Base-by-base conservation (phyloP, 768 basidiomycete species). In the Crassisporium funariophilum region DNA sequence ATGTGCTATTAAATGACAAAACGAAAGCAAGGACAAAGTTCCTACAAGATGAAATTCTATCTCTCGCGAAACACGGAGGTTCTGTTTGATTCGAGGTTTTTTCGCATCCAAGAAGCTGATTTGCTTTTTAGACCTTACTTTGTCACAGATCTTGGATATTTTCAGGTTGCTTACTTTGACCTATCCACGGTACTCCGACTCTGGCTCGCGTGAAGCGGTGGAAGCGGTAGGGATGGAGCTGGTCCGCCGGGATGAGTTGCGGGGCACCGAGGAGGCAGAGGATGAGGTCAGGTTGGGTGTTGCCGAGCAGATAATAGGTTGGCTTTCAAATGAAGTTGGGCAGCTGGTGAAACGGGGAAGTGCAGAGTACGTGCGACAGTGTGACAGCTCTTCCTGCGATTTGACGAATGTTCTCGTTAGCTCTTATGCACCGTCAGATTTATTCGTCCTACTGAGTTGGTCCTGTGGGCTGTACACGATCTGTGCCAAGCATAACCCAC, bases 161-260 rank as follows among this genome's bases (percentile, higher is more conserved):
- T 86, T 94, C 64, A 74, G 75, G 47, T 70, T 93, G 4, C 67
- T 94, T 39, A 86, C 84, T 1, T 68, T 81, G 41, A 92, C 88
- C 0, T 88, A 91, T 64, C 82, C 88, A 12, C 81, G 86, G 56
- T 93, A 93, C 72, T 70, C 81, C 35, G 92, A 95, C 62, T 63
- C 75, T 2, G 59, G 73, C 38, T 94, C 91, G 1, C 74, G 84
- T 50, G 76, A 81, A 45, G 88, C 87, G 2, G 86, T 89, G 0
- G 83, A 91, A 56, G 67, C 68, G 2, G 76, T 91, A 22, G 82
- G 79, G 0, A 76, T 81, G 61, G 79, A 81, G 37, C 57, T 93
- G 44, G 78, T 90, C 15, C 69, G 70, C 19, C 79, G 78, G 27
- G 88, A 91, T 54, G 81, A 84, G 48, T 48, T 71, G n/a, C 68